Base-by-base conservation (phyloP, 2,329 filamentous ascomycete genomes). In the Ceratocystis colombiana region DNA sequence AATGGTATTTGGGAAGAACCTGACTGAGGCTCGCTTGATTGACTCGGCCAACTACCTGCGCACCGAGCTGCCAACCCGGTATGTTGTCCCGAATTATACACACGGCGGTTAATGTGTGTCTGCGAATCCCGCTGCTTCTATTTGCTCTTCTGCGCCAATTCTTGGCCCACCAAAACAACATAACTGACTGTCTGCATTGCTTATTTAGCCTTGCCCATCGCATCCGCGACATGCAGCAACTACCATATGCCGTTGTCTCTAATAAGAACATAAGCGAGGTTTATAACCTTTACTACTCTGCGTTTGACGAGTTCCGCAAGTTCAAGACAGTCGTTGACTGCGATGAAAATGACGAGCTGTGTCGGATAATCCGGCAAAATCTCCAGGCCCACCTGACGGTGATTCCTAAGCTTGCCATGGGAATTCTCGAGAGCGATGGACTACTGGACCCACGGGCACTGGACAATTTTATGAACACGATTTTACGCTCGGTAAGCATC, bases 1-100 rank as follows among this genome's bases (percentile, higher is more conserved):
- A 72, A 97, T 96, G 78, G 95, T 97, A 72, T 99, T 97, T 76
- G 94, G 94, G 37, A 88, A 94, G 61, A 95, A 92, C 25, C 78
- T 99, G 73, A 96, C 92, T 61, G 92, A 97, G 77, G 82, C 86
- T 64, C 87, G 95, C 67, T 82, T 99, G 69, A 84, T 99, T 71
- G 92, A 89, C 77, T 96, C 92, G 55, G 94, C 94, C 69, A 99
- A 99, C 77, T 99, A 99, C 79, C 92, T 97, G 64, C 88, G 94
- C 67, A 91, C 91, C 4, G 94, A 99, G 78, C 83, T 99, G 64
- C 93, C 93, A 5, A 94, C 89, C 5, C 84, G 89, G 87, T 88
- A 75, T 68, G 77, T 64, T 25, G 37, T 20, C 53, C 25, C 28
- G 53, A 12, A 59, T 37, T 3, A n/a, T 22, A 22, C 33, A 37